Percentiles rank a stretch among this genome's conserved stretches.
Evolutionary conservation across 208 protist species (phyloP).

Genomic region (Crithidia sp.): DNA sequence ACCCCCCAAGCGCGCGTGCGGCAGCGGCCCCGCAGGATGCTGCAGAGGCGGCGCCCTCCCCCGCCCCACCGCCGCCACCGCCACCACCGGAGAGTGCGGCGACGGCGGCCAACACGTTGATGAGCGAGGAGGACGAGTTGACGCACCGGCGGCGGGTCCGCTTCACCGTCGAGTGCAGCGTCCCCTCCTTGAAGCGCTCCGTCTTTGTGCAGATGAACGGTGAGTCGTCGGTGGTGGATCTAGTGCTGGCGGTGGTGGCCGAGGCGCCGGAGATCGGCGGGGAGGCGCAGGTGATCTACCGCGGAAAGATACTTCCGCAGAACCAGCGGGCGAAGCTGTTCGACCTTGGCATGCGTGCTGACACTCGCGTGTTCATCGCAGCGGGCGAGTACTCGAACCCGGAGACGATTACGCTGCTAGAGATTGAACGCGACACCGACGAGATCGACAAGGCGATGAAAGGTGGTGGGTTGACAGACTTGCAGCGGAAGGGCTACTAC

Average conservation of each 20-base stretch:
- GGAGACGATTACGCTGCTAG: conserved; percentile 60
- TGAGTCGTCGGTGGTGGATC: conserved; percentile 59
- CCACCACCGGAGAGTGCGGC: neutral
- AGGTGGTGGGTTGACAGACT: conserved; percentile 23
- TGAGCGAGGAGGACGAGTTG: conserved; percentile 18
- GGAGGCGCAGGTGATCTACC: conserved; percentile 57
- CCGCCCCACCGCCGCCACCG: neutral
- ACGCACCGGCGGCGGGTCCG: conserved; percentile 30
- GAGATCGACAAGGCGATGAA: conserved; percentile 41
- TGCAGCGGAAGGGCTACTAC: conserved; percentile 74
- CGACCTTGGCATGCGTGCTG: conserved; percentile 52
- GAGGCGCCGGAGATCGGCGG: conserved; percentile 33
- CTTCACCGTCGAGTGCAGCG: conserved; percentile 46
- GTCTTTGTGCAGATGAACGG: conserved; percentile 47
- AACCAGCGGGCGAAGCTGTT: conserved; percentile 48
- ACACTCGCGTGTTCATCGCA: conserved; percentile 64
- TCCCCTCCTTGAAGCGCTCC: conserved; percentile 46
- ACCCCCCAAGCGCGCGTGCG: neutral
- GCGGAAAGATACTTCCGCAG: conserved; percentile 57
- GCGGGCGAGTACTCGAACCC: conserved; percentile 51
- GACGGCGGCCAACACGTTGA: neutral
- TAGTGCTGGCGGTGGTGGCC: conserved; percentile 39
- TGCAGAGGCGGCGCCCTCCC: neutral
- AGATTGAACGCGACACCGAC: conserved; percentile 61
- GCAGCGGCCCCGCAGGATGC: conserved; percentile 3